Conservation (phyloP, 345 rosid genomes). For the Citropsis articulata region DNA sequence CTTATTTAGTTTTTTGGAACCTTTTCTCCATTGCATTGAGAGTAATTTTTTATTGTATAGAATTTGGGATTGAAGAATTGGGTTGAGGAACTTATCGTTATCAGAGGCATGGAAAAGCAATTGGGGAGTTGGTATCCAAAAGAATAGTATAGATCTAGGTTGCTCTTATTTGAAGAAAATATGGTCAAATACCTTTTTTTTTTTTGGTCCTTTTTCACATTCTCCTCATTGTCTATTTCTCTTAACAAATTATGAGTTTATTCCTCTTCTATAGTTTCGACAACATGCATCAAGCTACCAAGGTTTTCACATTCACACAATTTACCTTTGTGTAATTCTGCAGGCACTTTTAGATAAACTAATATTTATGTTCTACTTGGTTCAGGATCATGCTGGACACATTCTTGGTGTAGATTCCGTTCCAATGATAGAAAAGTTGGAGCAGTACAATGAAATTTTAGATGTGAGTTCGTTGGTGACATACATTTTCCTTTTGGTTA, state of each 20-base stretch:
- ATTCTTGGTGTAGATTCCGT: conserved; percentile 83
- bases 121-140: background rate
- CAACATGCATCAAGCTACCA: background rate
- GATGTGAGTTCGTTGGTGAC: conserved; percentile 50
- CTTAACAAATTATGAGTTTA: background rate
- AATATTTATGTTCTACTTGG: conserved; percentile 18
- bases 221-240: background rate
- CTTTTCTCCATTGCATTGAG: background rate
- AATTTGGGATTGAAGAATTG: background rate
- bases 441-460: conserved; percentile 72
- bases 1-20: background rate
- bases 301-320: background rate
- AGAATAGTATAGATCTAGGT: background rate
- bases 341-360: background rate
- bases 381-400: conserved; percentile 95
- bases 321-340: background rate
- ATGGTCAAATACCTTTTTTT: background rate
- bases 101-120: background rate
- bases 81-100: background rate
- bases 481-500: background rate
- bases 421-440: conserved; percentile 84
- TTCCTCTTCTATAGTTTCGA: background rate
- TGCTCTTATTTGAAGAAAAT: background rate
- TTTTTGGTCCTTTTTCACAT: background rate
- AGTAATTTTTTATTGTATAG: background rate